Evolutionary conservation across 2,329 filamentous ascomycete species (phyloP), one percentile per base, ranked within the genome.

Genomic region (Ceratocystis variospora): DNA sequence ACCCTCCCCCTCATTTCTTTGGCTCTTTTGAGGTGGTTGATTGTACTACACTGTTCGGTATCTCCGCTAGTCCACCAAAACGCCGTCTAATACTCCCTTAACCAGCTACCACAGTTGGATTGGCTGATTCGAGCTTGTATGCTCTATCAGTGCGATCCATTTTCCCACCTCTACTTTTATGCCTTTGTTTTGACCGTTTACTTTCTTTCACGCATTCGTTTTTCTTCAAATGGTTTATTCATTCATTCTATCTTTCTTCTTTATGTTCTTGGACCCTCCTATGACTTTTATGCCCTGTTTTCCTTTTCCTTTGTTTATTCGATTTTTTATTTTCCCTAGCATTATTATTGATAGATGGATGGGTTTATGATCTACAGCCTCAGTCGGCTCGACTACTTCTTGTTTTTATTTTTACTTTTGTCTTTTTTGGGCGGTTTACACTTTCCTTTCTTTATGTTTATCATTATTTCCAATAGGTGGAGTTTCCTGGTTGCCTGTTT

Each of bases 341-440:
- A 33, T 45, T n/a, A 6, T 65, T 61, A 17, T 59, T 37, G 37
- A 41, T 41, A 48, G 33, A 28, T 19, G 37, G 41, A 28, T 19
- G 37, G 41, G 15, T 31, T 33, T 41, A 45, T 48, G n/a, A 61
- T 48, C 41, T 33, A 33, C 28, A 46, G 28, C 46, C 55, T 61
- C 25, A 37, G 55, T 59, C 31, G 55, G 41, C 57, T 64, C 17
- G 62, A n/a, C 28, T 37, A 50, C 63, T 64, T 62, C 6, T 15
- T 64, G 33, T 55, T 33, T 53, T 64, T 67, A 22, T 25, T 25
- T 25, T 25, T 25, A 25, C 22, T 22, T 17, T 66, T 28, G 3
- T 28, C 28, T 28, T 45, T 62, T 61, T 65, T 31, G 19, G 19
- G 28, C 19, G 25, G n/a, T 12, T 3, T 63, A n/a, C 41, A 12